Evolutionary conservation across 2,329 filamentous ascomycete genomes (phyloP).

Genomic region (Chrysoporthe puriensis): DNA sequence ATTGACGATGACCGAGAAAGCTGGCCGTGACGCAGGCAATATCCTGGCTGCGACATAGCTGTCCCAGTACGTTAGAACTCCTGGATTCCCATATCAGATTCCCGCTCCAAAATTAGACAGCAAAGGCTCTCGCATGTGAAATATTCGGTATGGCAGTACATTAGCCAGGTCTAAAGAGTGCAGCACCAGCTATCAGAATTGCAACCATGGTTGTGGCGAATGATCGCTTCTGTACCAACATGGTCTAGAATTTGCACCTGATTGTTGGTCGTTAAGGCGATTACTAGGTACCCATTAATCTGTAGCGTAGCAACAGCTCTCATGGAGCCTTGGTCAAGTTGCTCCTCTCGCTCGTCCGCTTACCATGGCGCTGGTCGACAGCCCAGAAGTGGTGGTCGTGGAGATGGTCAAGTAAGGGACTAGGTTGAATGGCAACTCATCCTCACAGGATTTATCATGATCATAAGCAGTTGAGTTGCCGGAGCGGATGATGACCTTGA

Average conservation of each 20-base stretch:
- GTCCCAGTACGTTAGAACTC: no score
- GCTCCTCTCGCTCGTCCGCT: conserved; percentile 35
- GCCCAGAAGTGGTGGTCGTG: conserved; percentile 50
- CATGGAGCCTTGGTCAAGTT: conserved; percentile 50
- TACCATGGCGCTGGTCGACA: conserved; percentile 38
- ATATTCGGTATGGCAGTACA: conserved; percentile 53
- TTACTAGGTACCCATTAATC: conserved; percentile 48
- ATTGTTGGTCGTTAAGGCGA: conserved; percentile 56
- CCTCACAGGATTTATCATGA: conserved; percentile 38
- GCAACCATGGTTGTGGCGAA: no score
- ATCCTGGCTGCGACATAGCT: no score
- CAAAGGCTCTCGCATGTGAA: conserved; percentile 55
- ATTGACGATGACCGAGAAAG: no score
- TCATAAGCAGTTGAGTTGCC: conserved; percentile 32
- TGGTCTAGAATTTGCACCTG: conserved; percentile 39
- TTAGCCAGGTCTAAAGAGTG: conserved; percentile 39
- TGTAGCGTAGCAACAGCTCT: conserved; percentile 53
- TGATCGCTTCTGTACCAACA: no score
- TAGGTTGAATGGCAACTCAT: conserved; percentile 36
- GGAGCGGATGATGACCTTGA: conserved; percentile 54
- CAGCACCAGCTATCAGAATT: no score
- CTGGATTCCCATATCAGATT: no score
- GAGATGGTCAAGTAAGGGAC: conserved; percentile 42
- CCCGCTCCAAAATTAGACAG: conserved; percentile 46
- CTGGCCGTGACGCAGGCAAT: no score